Conservation (phyloP, 2,329 filamentous ascomycete genomes). For the Tolypocladium paradoxum region DNA sequence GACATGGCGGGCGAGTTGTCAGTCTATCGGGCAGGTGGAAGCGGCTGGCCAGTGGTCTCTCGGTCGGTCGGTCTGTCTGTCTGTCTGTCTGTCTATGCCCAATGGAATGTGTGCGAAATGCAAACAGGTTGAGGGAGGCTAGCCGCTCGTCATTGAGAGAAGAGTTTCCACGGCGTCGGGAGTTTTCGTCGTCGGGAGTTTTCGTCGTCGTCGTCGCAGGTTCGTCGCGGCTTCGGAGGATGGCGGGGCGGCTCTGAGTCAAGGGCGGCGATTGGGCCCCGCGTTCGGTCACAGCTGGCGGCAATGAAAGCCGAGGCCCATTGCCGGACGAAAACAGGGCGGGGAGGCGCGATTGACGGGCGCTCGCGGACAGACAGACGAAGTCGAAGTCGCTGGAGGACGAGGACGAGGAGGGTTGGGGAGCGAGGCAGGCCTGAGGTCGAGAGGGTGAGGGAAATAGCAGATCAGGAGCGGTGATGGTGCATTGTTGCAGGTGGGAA, state of each 20-base stretch:
- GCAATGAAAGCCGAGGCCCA: conserved; percentile 5
- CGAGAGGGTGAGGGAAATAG: background rate
- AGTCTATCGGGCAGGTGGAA: background rate
- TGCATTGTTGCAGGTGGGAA: background rate
- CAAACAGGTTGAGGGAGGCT: background rate
- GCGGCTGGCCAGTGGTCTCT: background rate
- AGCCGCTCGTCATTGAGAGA: background rate
- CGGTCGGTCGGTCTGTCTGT: background rate
- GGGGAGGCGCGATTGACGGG: background rate
- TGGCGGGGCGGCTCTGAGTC: conserved; percentile 11
- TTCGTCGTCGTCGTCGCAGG: background rate
- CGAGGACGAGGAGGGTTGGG: background rate
- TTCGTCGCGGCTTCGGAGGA: conserved; percentile 5
- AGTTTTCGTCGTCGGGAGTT: conserved; percentile 1
- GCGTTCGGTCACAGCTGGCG: conserved; percentile 6
- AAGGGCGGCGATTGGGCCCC: conserved; percentile 10
- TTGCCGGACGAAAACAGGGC: background rate
- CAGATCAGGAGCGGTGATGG: background rate
- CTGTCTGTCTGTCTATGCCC: background rate
- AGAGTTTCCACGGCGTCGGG: background rate
- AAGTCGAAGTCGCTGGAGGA: background rate
- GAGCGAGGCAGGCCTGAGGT: background rate
- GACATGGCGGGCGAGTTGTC: conserved; percentile 49
- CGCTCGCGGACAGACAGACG: background rate
- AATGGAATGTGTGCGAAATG: background rate